These are phyloP conservation scores for Filosporella fistucella DNA, from an alignment of 495 filamentous ascomycete species.

Conservation along the genomic window DNA sequence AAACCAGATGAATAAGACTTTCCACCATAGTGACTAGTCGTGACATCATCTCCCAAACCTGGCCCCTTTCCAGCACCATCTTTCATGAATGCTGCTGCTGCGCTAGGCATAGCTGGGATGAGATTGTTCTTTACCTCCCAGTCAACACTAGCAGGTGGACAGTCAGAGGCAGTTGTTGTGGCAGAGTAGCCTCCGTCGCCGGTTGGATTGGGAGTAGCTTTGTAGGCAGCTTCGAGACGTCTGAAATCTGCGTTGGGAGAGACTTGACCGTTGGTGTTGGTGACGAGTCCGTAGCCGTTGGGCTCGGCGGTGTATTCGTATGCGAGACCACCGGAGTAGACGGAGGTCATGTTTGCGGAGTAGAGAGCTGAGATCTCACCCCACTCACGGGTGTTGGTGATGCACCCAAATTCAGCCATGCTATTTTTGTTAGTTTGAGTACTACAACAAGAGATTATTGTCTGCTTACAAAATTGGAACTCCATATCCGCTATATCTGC, in stretches of 20 bases:
- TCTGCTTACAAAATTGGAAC: conserved; percentile 73
- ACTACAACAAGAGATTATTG: not conserved
- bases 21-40: no score
- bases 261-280: conserved; percentile 41
- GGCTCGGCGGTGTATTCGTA: conserved; percentile 89
- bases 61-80: conserved; percentile 67
- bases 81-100: conserved; percentile 62
- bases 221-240: conserved; percentile 61
- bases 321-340: conserved; percentile 94
- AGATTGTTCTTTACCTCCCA: conserved; percentile 69
- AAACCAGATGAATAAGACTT: no score
- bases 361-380: conserved; percentile 78
- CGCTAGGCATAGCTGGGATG: conserved; percentile 71
- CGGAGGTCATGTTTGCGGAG: conserved; percentile 74
- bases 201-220: conserved; percentile 55
- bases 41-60: no score
- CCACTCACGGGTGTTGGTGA: conserved; percentile 72
- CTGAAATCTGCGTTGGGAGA: conserved; percentile 59
- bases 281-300: conserved; percentile 74
- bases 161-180: conserved; percentile 57
- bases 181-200: conserved; percentile 76
- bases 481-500: conserved; percentile 85
- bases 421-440: conserved; percentile 19
- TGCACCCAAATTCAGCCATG: conserved; percentile 93
- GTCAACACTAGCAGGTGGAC: conserved; percentile 61